Evolutionary conservation across 371 early-diverging fungal species (phyloP).

Genomic region (Mortierella sp.): DNA sequence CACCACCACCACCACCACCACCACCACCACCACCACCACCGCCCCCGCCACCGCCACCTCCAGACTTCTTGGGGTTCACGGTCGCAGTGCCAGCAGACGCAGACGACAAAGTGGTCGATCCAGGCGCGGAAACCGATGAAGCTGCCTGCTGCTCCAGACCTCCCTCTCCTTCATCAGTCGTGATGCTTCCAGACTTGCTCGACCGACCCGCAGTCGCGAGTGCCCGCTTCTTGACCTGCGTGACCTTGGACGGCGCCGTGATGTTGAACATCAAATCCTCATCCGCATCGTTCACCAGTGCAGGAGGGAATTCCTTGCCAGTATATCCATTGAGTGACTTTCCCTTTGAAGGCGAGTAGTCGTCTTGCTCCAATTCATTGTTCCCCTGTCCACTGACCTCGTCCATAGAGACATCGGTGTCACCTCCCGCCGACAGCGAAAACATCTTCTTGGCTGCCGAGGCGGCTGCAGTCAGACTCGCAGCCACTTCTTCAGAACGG

Average conservation of each 20-base stretch:
- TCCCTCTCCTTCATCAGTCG: neutral
- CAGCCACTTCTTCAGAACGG: neutral
- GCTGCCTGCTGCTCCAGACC: slow-evolving; percentile 6
- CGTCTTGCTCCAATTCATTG: neutral
- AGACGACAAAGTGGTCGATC: neutral
- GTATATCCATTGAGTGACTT: neutral
- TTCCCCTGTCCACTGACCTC: slow-evolving; percentile 1
- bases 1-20: slow-evolving; percentile 61
- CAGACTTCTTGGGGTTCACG: neutral
- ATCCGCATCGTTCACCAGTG: slow-evolving; percentile 33
- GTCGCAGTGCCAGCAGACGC: neutral
- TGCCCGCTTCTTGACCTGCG: slow-evolving; percentile 38
- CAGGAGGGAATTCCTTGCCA: slow-evolving; percentile 21
- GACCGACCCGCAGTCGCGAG: neutral
- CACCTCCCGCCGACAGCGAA: slow-evolving; percentile 24
- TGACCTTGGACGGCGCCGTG: slow-evolving; percentile 38
- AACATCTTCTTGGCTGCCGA: slow-evolving; percentile 51
- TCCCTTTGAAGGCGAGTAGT: neutral
- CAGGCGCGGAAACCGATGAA: neutral
- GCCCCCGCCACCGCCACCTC: slow-evolving; percentile 1
- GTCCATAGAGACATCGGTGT: slow-evolving; percentile 17
- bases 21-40: slow-evolving; percentile 4
- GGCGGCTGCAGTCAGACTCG: slow-evolving; percentile 23
- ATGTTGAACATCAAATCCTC: slow-evolving; percentile 54
- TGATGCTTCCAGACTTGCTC: slow-evolving; percentile 8